Conservation (phyloP, 108 stramenopile species). For the Cyclostephanos invisitatus region DNA sequence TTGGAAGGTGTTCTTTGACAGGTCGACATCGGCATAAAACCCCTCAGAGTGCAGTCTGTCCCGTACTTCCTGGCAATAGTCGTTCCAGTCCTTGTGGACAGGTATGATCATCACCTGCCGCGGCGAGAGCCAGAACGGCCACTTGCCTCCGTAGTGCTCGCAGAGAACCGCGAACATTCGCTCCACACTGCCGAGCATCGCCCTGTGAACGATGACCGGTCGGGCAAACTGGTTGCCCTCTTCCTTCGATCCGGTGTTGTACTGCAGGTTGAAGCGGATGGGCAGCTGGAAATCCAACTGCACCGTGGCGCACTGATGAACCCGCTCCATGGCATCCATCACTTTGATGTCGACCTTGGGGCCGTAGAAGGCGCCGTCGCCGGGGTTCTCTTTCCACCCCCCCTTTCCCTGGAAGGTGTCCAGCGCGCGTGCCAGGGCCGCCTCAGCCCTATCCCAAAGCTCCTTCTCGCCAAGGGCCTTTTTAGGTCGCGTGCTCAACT, state of each 20-base stretch:
- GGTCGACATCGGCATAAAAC: conserved; percentile 95
- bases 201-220: conserved; percentile 98
- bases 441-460: conserved; percentile 96
- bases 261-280: conserved; percentile 95
- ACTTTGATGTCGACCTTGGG: conserved; percentile 99
- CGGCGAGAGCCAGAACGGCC: conserved; percentile 99
- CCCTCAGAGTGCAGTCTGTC: conserved; percentile 86
- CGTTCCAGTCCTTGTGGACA: conserved; percentile 86
- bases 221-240: conserved; percentile 86
- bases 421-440: conserved; percentile 89
- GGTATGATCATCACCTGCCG: conserved; percentile 97
- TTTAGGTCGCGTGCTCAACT: conserved; percentile 96
- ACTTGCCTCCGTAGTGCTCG: conserved; percentile 99
- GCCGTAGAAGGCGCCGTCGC: conserved; percentile 99
- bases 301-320: conserved; percentile 99
- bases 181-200: conserved; percentile 99
- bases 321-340: conserved; percentile 98
- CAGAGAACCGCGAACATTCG: conserved; percentile 99
- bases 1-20: conserved; percentile 91
- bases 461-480: conserved; percentile 97
- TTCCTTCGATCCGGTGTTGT: conserved; percentile 85
- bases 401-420: conserved; percentile 93
- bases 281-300: conserved; percentile 99
- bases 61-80: conserved; percentile 82
- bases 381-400: conserved; percentile 95